Evolutionary conservation across 352 stramenopile genomes (phyloP).

Genomic region (Pythium coloratum): DNA sequence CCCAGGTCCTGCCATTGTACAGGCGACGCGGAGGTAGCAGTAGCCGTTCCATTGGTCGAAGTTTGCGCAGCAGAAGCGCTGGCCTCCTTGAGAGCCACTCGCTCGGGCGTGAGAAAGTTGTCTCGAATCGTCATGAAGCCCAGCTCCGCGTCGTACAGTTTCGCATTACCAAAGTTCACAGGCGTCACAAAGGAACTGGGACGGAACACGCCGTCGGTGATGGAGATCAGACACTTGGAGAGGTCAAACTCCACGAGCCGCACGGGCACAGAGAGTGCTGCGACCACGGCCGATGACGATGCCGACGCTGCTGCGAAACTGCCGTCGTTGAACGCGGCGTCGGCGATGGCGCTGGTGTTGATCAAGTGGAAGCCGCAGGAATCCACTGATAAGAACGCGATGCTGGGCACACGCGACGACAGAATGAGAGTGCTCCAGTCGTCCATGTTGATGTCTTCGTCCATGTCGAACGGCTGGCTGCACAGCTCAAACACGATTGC

Average conservation of each 20-base stretch:
- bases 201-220: conserved; percentile 55
- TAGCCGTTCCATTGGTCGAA: neutral
- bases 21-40: conserved; percentile 14
- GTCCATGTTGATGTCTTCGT: conserved; percentile 47
- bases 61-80: neutral
- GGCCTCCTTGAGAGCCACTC: conserved; percentile 50
- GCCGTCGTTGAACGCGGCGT: conserved; percentile 5
- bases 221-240: conserved; percentile 37
- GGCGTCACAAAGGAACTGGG: conserved; percentile 42
- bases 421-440: conserved; percentile 36
- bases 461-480: conserved; percentile 39
- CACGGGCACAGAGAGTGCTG: conserved; percentile 27
- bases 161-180: conserved; percentile 44
- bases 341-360: conserved; percentile 22
- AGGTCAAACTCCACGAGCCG: conserved; percentile 72
- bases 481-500: conserved; percentile 63
- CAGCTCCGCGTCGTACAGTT: conserved; percentile 39
- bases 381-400: conserved; percentile 39
- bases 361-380: conserved; percentile 59
- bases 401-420: conserved; percentile 28
- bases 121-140: conserved; percentile 54
- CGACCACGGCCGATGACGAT: neutral
- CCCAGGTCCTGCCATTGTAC: conserved; percentile 34
- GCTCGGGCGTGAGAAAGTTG: conserved; percentile 56
- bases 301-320: conserved; percentile 3